Evolutionary conservation across 2,329 filamentous ascomycete genomes (phyloP).

Genomic region (Xylariales sp.): DNA sequence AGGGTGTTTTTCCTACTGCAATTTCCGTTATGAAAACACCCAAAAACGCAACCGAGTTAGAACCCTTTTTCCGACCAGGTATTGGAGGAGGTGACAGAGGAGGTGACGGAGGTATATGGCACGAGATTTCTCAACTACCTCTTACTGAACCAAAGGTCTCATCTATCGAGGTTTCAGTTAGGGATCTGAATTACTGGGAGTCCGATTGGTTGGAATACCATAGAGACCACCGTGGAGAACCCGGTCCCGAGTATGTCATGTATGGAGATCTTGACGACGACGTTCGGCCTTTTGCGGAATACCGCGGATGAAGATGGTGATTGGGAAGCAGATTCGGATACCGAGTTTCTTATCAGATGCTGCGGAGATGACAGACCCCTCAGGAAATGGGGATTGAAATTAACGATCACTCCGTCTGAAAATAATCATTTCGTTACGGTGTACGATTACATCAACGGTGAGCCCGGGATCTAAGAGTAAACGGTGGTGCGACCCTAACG

Average conservation of each 20-base stretch:
- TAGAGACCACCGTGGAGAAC: constrained; percentile 11
- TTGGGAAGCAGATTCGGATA: constrained; percentile 11
- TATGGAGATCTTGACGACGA: constrained; percentile 2
- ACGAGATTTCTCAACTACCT: constrained; percentile 18
- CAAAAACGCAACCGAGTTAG: background rate
- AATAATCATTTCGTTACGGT: constrained; percentile 19
- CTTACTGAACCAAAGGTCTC: constrained; percentile 24
- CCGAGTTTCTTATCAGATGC: constrained; percentile 18
- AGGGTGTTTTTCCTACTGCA: background rate
- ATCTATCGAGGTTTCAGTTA: constrained; percentile 15
- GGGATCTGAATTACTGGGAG: constrained; percentile 19
- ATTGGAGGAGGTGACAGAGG: constrained; percentile 7
- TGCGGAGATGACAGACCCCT: constrained; percentile 18
- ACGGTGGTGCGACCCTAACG: constrained; percentile 6
- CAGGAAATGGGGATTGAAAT: constrained; percentile 12
- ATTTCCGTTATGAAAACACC: constrained; percentile 1
- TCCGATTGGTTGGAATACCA: constrained; percentile 17
- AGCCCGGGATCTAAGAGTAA: constrained; percentile 5
- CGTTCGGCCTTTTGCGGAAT: background rate
- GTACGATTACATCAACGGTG: constrained; percentile 18
- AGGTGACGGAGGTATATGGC: too few relatives aligned
- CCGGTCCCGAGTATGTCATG: background rate
- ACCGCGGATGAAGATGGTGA: background rate
- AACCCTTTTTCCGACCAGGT: background rate
- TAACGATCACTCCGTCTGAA: constrained; percentile 16